These are phyloP conservation scores for Candida orba DNA, from an alignment of 805 yeast species.

Conservation along the genomic window DNA sequence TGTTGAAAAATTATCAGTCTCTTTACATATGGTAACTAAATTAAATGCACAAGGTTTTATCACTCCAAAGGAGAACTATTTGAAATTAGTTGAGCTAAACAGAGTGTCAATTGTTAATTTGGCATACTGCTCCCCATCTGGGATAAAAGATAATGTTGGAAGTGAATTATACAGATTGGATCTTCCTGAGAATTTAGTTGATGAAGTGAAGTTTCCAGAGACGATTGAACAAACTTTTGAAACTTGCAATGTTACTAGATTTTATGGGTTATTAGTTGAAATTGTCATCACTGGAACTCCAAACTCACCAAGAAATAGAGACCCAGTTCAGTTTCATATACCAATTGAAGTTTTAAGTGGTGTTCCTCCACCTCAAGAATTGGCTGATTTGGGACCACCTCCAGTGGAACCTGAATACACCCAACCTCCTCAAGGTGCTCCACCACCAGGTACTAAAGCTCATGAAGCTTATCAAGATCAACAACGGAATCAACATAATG, in stretches of 20 bases:
- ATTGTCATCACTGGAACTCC: slow-evolving; percentile 22
- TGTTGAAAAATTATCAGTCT: background rate
- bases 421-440: background rate
- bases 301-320: background rate
- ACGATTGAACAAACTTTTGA: slow-evolving; percentile 41
- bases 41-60: background rate
- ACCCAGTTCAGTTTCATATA: background rate
- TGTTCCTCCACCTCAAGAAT: background rate
- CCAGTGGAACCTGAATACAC: background rate
- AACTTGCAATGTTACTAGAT: slow-evolving; percentile 47
- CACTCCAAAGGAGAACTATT: background rate
- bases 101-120: background rate
- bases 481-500: background rate
- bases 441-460: background rate
- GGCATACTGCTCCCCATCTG: background rate
- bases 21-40: background rate
- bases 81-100: background rate
- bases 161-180: background rate
- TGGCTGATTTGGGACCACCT: background rate
- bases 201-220: slow-evolving; percentile 20
- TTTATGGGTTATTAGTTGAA: slow-evolving; percentile 31
- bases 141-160: background rate
- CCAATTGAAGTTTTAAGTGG: background rate
- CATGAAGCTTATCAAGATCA: background rate
- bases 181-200: background rate